Conservation (phyloP, 2,329 filamentous ascomycete genomes). For the Penicillium sp. region DNA sequence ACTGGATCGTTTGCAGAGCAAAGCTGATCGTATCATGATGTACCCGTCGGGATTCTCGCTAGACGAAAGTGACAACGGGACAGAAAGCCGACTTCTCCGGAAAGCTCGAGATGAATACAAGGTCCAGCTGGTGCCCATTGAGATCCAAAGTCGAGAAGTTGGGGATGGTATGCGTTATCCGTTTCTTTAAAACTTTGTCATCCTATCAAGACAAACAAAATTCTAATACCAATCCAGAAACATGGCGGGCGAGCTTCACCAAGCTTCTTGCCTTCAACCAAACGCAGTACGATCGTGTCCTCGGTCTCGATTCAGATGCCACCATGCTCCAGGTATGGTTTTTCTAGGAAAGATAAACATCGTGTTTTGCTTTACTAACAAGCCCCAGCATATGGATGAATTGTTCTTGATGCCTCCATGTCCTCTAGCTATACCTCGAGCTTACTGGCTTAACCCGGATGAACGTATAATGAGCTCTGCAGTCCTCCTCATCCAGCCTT, state of each 20-base stretch:
- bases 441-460: background rate
- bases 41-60: background rate
- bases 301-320: constrained; percentile 61
- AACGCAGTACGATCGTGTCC: constrained; percentile 56
- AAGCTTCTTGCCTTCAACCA: constrained; percentile 67
- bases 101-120: constrained; percentile 48
- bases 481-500: background rate
- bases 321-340: constrained; percentile 47
- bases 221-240: constrained; percentile 34
- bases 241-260: constrained; percentile 61
- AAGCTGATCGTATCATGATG: constrained; percentile 21
- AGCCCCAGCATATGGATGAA: background rate
- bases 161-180: background rate
- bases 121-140: constrained; percentile 47
- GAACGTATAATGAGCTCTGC: background rate
- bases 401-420: background rate
- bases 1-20: constrained; percentile 25
- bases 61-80: constrained; percentile 23
- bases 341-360: too few relatives aligned
- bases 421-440: background rate
- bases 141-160: constrained; percentile 11
- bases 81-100: constrained; percentile 40
- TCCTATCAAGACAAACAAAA: too few relatives aligned
- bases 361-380: background rate
- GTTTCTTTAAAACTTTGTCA: too few relatives aligned